phyloP scores from a whole-genome alignment of 148 eudicot genomes.

The Chenopodium formosanum region DNA sequence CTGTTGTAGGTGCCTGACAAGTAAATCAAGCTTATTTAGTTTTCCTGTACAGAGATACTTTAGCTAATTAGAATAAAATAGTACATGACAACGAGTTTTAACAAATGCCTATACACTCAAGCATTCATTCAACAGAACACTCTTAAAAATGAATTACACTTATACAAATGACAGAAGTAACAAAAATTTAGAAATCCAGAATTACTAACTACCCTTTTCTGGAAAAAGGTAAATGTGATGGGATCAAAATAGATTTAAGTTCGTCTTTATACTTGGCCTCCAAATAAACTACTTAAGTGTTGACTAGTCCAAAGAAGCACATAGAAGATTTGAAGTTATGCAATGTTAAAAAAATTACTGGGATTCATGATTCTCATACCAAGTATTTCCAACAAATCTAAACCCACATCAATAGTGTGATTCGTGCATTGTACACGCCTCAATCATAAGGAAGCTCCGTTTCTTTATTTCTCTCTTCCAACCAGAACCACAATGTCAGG shows the following conservation, averaged over 20 bases:
- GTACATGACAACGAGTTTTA: no score
- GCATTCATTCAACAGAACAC: no score
- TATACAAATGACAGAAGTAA: neutral
- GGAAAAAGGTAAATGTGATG: neutral
- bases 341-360: neutral
- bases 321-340: neutral
- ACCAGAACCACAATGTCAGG: neutral
- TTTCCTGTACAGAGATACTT: conserved; percentile 1
- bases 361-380: neutral
- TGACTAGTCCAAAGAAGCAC: neutral
- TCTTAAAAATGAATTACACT: neutral
- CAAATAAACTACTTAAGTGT: neutral
- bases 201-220: neutral
- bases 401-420: neutral
- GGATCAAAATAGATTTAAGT: neutral
- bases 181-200: neutral
- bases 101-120: neutral
- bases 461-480: neutral
- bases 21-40: conserved; percentile 18
- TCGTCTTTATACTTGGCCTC: neutral
- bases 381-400: no score
- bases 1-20: conserved; percentile 36
- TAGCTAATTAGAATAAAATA: neutral
- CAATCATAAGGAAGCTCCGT: neutral
- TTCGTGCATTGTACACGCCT: conserved; percentile 4